A percentile compares a stretch with the other conserved stretches of the same genome.
phyloP scores from a whole-genome alignment of 768 basidiomycete species.

The Galerina sulciceps region DNA sequence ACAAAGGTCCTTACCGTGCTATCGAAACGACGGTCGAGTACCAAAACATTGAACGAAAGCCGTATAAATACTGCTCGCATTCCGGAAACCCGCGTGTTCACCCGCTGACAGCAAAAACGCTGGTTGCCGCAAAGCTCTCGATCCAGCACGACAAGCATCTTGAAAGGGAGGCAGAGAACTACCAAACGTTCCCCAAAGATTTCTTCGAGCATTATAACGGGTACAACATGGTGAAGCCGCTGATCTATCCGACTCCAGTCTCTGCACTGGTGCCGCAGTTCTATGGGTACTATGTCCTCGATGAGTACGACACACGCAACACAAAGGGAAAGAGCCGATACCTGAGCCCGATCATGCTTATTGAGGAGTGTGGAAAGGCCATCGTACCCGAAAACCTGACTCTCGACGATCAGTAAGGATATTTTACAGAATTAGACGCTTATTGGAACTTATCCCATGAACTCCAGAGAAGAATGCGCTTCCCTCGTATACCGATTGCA shows the following conservation, averaged over 20 bases:
- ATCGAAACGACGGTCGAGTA: slow-evolving; percentile 32
- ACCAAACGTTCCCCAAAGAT: slow-evolving; percentile 45
- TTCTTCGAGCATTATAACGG: slow-evolving; percentile 54
- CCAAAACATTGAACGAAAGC: slow-evolving; percentile 32
- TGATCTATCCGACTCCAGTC: slow-evolving; percentile 47
- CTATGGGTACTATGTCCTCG: slow-evolving; percentile 59
- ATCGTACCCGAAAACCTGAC: slow-evolving; percentile 29
- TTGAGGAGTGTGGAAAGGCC: slow-evolving; percentile 45
- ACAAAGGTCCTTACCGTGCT: slow-evolving; percentile 30
- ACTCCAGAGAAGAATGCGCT: slow-evolving; percentile 40
- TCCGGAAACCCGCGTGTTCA: slow-evolving; percentile 12
- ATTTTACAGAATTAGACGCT: background rate
- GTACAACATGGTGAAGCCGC: slow-evolving; percentile 42
- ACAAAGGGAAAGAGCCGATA: slow-evolving; percentile 12
- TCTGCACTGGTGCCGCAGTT: slow-evolving; percentile 63
- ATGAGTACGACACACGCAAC: slow-evolving; percentile 3
- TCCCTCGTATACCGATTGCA: slow-evolving; percentile 43
- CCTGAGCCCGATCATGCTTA: slow-evolving; percentile 45
- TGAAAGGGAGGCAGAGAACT: slow-evolving; percentile 43
- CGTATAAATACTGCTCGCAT: slow-evolving; percentile 32
- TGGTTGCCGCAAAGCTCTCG: slow-evolving; percentile 50
- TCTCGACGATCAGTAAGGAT: slow-evolving; percentile 40
- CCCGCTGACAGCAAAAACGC: slow-evolving; percentile 40
- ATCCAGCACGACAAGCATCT: slow-evolving; percentile 39
- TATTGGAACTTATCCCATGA: background rate